Evolutionary conservation across 257 asterid species (phyloP), one percentile per base, ranked within the genome.

Genomic region (Salvia miltiorrhiza): DNA sequence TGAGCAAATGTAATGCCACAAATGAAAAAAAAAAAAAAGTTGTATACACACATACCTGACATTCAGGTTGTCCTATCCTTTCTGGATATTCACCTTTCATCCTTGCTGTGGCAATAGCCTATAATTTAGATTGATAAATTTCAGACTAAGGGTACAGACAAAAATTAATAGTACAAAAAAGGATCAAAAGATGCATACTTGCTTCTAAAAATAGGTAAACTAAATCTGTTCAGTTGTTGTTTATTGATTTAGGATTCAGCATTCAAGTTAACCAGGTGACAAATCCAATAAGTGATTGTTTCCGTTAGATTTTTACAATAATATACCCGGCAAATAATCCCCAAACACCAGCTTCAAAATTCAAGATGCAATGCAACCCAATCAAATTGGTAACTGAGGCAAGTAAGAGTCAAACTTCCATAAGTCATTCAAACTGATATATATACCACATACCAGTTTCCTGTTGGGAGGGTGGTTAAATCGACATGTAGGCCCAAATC

Each of bases 41-140:
- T 32, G 44, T n/a, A 30, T 45, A 49, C 28, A 33, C 63, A 39
- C 76, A 70, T 82, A 88, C 97, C 97, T 85, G 92, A 70, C 97
- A 93, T 77, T 93, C 99, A 52, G 91, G 90, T 73, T 88, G 96
- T 71, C 97, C 99, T 17, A 76, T 62, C 86, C 96, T 87, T 82
- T 93, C 99, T 62, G 99, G 99, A 77, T 87, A 88, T 77, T 90
- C 96, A 64, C 93, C 96, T 79, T 86, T 88, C 93, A 88, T 89
- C 82, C 87, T 83, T 80, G 98, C 92, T 23, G 96, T 79, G 59
- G 96, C 89, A 69, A 88, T 87, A 67, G 90, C 98, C 98, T 93
- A 62, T 35, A 83, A 48, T 70, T 72, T 43, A 68, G 67, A 66
- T 61, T n/a, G 19, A 65, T 7, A 53, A 16, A 24, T 41, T 44